A percentile compares a stretch with the other conserved stretches of the same genome.
Evolutionary conservation across 2,329 filamentous ascomycete species (phyloP).

Genomic region (Boeremia lycopersici): DNA sequence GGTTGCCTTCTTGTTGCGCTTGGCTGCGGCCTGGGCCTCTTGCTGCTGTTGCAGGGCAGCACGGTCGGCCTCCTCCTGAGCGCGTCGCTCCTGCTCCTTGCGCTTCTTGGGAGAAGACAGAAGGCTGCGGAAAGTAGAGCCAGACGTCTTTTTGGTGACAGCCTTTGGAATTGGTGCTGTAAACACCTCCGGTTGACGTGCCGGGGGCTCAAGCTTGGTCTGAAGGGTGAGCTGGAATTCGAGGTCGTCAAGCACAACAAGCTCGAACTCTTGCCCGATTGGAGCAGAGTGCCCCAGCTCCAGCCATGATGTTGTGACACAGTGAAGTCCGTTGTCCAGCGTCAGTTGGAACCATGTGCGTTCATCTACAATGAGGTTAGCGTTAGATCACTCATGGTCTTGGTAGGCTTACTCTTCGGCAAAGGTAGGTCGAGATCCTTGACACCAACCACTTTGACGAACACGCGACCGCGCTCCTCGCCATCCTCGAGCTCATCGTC

Average conservation of each 20-base stretch:
- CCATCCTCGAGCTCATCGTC: conserved; percentile 72
- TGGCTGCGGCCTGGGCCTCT: conserved; percentile 52
- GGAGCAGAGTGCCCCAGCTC: conserved; percentile 90
- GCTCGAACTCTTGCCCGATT: conserved; percentile 97
- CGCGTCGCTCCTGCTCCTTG: conserved; percentile 86
- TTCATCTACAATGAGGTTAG: conserved; percentile 65
- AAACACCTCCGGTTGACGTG: conserved; percentile 46
- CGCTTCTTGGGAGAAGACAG: conserved; percentile 90
- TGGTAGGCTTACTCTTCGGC: conserved; percentile 74
- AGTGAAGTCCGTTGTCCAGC: conserved; percentile 97
- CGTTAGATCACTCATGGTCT: not conserved
- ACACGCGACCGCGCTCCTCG: conserved; percentile 85
- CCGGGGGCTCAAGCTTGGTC: conserved; percentile 84
- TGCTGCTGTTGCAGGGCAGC: conserved; percentile 56
- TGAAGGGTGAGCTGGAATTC: conserved; percentile 98
- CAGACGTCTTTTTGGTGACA: conserved; percentile 74
- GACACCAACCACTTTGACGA: conserved; percentile 98
- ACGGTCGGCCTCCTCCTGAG: conserved; percentile 82
- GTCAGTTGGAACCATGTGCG: conserved; percentile 94
- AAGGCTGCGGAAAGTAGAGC: conserved; percentile 79
- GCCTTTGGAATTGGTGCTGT: conserved; percentile 65
- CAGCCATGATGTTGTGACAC: conserved; percentile 94
- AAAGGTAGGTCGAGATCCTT: conserved; percentile 93
- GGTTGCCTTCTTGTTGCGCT: conserved; percentile 67
- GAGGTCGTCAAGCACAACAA: conserved; percentile 96